Conservation (phyloP, 2,329 filamentous ascomycete genomes). For the Fusarium tanahbumbuense region DNA sequence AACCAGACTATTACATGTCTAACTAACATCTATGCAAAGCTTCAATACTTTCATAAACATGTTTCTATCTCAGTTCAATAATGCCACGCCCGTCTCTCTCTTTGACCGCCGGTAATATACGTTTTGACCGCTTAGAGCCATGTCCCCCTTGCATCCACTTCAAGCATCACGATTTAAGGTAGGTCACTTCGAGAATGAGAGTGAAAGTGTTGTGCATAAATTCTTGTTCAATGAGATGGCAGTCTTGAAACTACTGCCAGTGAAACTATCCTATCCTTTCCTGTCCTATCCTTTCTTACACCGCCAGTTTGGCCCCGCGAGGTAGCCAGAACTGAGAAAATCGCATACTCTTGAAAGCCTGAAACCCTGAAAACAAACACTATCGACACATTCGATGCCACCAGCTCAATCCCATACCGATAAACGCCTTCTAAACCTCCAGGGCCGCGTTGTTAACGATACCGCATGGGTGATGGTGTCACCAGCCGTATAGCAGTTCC, state of each 20-base stretch:
- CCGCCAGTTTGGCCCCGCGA: conserved; percentile 45
- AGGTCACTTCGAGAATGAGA: conserved; percentile 4
- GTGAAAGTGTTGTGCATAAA: conserved; percentile 3
- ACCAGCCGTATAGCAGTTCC: conserved; percentile 29
- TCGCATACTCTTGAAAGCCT: conserved; percentile 18
- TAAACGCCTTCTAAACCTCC: conserved; percentile 27
- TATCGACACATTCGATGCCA: conserved; percentile 22
- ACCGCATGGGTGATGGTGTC: conserved; percentile 15
- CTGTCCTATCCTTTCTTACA: conserved; percentile 30
- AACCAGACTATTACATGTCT: conserved; percentile 10
- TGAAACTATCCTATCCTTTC: conserved; percentile 13
- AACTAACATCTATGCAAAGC: conserved; percentile 1
- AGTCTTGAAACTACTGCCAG: conserved; percentile 38
- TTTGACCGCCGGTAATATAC: background rate
- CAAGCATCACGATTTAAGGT: background rate
- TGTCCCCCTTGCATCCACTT: background rate
- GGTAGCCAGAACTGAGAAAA: conserved; percentile 36
- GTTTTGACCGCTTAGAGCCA: conserved; percentile 6
- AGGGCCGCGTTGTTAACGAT: conserved; percentile 25
- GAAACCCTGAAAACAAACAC: conserved; percentile 24
- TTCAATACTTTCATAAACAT: background rate
- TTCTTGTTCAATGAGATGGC: conserved; percentile 26
- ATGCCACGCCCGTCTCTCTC: background rate
- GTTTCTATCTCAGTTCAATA: background rate
- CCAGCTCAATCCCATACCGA: conserved; percentile 6